phyloP scores from a whole-genome alignment of 1,284 basidiomycete species.

The Gymnopus androsaceus region DNA sequence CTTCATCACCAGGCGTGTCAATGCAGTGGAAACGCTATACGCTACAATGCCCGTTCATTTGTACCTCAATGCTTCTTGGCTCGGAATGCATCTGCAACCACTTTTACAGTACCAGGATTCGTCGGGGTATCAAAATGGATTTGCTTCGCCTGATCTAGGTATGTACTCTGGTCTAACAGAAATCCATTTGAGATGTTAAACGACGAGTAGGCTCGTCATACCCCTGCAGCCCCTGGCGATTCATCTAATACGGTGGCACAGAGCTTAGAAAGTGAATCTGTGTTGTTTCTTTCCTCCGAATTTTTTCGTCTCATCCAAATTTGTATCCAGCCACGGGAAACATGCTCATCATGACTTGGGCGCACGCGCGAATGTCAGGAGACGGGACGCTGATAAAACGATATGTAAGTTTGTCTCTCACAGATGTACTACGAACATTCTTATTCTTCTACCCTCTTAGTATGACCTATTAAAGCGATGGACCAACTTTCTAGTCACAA shows the following conservation, averaged over 20 bases:
- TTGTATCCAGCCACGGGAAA: slow-evolving; percentile 7
- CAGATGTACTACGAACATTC: background rate
- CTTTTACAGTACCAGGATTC: slow-evolving; percentile 12
- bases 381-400: slow-evolving; percentile 5
- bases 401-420: slow-evolving; percentile 15
- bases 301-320: background rate
- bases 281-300: background rate
- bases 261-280: slow-evolving; percentile 28
- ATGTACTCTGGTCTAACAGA: background rate
- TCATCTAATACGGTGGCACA: slow-evolving; percentile 5
- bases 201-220: background rate
- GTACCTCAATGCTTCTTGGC: slow-evolving; percentile 13
- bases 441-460: background rate
- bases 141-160: slow-evolving; percentile 14
- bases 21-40: slow-evolving; percentile 9
- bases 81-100: slow-evolving; percentile 11
- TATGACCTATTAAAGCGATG: slow-evolving; percentile 13
- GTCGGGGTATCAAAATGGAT: background rate
- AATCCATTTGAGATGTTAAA: too few species aligned
- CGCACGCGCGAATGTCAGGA: slow-evolving; percentile 9
- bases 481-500: slow-evolving; percentile 27
- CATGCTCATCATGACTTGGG: slow-evolving; percentile 14
- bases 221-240: slow-evolving; percentile 11
- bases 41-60: slow-evolving; percentile 13
- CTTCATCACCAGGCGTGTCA: background rate